Evolutionary conservation across 2,329 filamentous ascomycete species (phyloP), one percentile per base, ranked within the genome.

Genomic region (Phoma sp.): DNA sequence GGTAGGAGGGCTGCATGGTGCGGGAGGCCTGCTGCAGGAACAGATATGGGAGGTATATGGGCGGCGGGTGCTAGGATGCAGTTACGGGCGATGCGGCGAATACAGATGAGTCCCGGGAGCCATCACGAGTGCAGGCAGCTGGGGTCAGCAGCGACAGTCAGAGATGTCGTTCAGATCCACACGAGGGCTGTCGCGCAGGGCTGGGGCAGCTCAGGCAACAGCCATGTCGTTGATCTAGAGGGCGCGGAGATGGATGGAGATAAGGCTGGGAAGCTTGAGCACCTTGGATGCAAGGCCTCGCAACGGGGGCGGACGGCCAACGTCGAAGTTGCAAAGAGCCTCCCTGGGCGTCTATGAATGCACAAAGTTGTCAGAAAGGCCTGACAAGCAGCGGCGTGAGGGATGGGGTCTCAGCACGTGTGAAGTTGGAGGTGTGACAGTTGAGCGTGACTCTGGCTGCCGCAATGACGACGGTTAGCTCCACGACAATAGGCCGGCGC

Each of bases 1-100:
- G 88, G 78, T 93, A 90, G 45, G 65, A 90, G 42, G 65, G 93
- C 84, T 97, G 92, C 93, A 97, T 97, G 66, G 71, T 80, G 67
- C 50, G 61, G 63, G 60, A 58, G 62, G 60, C 47, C 55, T 64
- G 61, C 62, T 60, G 58, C 58, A 61, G 58, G 62, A 61, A 61
- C 60, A 54, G 51, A 50, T 37, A 14, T 43, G 36, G 47, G 38
- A 32, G 53, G 57, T 52, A 43, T 44, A 37, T 47, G 45, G 42
- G 57, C 18, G 18, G 55, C 44, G 52, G 59, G 42, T 46, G 45
- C 54, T 46, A 46, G 45, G 45, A 49, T 52, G 63, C 59, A 64
- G 58, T 63, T 72, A 72, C 66, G 55, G 66, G 55, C 51, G 65
- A 64, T 68, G 70, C 56, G 70, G 68, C 63, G 69, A 63, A 58